Evolutionary conservation across 306 rosid genomes (phyloP), one percentile per base, ranked within the genome.

Genomic region (Myrica gale): DNA sequence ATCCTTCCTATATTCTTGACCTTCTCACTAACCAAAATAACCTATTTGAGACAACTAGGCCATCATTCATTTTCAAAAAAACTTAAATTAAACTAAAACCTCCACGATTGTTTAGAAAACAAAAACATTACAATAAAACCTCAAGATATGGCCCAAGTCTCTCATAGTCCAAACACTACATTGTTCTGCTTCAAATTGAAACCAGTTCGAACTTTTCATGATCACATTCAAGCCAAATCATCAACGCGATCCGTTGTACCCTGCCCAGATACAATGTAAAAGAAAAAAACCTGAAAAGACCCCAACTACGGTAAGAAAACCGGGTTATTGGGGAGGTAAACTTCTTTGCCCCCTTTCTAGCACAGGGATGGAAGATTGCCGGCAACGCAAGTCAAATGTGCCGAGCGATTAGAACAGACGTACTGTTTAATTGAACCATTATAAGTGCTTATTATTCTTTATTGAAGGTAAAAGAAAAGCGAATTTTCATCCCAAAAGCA

Each of bases 1-100:
- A 60, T 60, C 12, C 67, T 20, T 20, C 39, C 7, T 8, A 60
- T 23, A 13, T 60, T 60, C 66, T 60, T 60, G 42, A 60, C 23
- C 66, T 60, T 60, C 39, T 60, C n/a, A 60, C n/a, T 9, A 17
- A 32, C 44, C 43, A 10, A 61, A 61, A 32, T 32, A 26, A 26
- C 65, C 65, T 26, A 9, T 43, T 43, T 26, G 32, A 26, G 32
- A 26, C 13, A 37, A 39, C 68, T 32, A 17, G 69, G 48, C 13
- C 69, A 63, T 63, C 69, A 63, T 63, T 66, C 37, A 61, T 74
- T 39, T 60, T 51, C 47, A 32, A 50, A 46, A 5, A 37, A 60
- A 26, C 8, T 68, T 76, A 17, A 65, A 65, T 65, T 65, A 43
- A 65, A 42, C 15, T 17, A 41, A 65, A 65, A 41, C 50, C 32